phyloP scores from a whole-genome alignment of 2,329 filamentous ascomycete species.

The Penicillium sp. region DNA sequence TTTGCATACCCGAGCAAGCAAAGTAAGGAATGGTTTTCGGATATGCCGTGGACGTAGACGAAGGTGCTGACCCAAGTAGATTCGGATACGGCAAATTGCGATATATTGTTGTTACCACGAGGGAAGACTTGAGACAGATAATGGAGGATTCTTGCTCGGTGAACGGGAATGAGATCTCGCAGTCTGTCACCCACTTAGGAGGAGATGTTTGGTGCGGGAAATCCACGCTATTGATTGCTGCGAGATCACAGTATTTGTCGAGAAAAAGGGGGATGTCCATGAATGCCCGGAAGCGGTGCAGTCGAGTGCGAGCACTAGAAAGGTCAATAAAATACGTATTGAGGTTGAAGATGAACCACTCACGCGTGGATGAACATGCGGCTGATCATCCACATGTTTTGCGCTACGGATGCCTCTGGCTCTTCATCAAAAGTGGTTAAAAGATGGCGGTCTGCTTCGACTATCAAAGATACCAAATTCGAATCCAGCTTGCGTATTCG shows the following conservation, averaged over 20 bases:
- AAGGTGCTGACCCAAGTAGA: neutral
- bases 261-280: slow-evolving; percentile 28
- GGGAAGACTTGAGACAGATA: slow-evolving; percentile 28
- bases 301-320: slow-evolving; percentile 21
- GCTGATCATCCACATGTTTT: slow-evolving; percentile 21
- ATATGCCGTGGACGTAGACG: neutral
- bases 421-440: slow-evolving; percentile 14
- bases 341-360: neutral
- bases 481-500: slow-evolving; percentile 18
- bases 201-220: slow-evolving; percentile 3
- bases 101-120: slow-evolving; percentile 20
- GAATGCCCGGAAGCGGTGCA: slow-evolving; percentile 29
- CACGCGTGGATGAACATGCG: slow-evolving; percentile 22
- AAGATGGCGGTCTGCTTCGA: slow-evolving; percentile 18
- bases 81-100: slow-evolving; percentile 18
- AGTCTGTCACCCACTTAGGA: slow-evolving; percentile 8
- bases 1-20: slow-evolving; percentile 26
- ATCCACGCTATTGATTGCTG: slow-evolving; percentile 18
- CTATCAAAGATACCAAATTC: slow-evolving; percentile 10
- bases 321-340: neutral
- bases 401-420: slow-evolving; percentile 16
- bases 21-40: slow-evolving; percentile 26
- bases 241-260: slow-evolving; percentile 25
- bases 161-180: slow-evolving; percentile 24
- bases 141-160: slow-evolving; percentile 25